Evolutionary conservation across 139 green algal species (phyloP), one percentile per base, ranked within the genome.

Genomic region (Chlorella sp.): DNA sequence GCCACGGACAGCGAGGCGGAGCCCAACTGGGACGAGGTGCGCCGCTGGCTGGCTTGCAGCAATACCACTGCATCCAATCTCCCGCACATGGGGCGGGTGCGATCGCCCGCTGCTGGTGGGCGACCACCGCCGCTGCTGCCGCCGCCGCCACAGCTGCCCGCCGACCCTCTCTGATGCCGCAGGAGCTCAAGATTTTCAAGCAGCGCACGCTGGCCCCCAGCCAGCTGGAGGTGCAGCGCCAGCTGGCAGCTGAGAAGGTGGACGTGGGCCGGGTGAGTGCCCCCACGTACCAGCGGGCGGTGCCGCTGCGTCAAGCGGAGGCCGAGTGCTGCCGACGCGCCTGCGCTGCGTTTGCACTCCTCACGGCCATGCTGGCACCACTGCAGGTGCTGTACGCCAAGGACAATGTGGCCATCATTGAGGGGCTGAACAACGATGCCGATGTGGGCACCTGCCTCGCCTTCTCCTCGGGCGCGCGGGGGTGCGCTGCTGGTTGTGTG

Each of bases 171-270:
- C 94, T 92, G 94, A 96, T 54, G 51, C 51, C 24, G 62, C 82
- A 87, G 32, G 95, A 98, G 70, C 96, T 98, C 93, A 92, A 83
- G 69, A 92, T 97, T 9, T 98, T 97, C 88, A 93, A 93, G 65
- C 89, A 96, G 86, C 90, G 95, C 48, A 94, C 90, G 0, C 88
- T 91, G 32, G 84, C 85, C 9, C 93, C 95, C 28, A 96, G 94
- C 84, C 94, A 97, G 92, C 90, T 98, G 26, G 93, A 92, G 32
- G 94, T 94, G 4, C 90, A 97, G 81, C 88, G 94, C 14, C 89
- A 96, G 81, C 74, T 96, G 4, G 93, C 95, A 70, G 90, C 82
- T 13, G 67, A 76, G 70, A 90, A 96, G 58, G 90, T 96, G 7
- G 91, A 92, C 41, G 84, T 95, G 6, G 94, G 94, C 51, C 94